These are phyloP conservation scores for Arachnomyces sp. DNA, from an alignment of 2,329 filamentous ascomycete species.

Conservation along the genomic window DNA sequence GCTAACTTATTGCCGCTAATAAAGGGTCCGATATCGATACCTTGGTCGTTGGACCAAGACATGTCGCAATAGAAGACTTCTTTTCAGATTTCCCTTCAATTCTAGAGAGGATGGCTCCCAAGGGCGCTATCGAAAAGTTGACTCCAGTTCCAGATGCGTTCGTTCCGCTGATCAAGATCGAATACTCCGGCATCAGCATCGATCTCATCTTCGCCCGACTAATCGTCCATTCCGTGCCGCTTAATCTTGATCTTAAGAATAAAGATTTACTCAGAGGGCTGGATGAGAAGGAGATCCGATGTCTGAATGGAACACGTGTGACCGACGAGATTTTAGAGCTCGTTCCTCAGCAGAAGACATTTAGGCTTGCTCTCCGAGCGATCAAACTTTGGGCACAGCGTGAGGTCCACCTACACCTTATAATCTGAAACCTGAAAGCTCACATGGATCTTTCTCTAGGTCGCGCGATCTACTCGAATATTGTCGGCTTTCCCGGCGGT, in stretches of 20 bases:
- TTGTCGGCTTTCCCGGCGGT: constrained; percentile 92
- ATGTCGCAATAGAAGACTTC: constrained; percentile 83
- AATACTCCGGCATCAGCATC: constrained; percentile 84
- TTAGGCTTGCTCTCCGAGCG: constrained; percentile 78
- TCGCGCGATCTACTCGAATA: constrained; percentile 89
- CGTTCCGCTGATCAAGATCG: constrained; percentile 96
- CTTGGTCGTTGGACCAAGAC: constrained; percentile 81
- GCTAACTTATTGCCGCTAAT: constrained; percentile 2
- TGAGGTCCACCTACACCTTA: constrained; percentile 20
- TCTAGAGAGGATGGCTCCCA: constrained; percentile 66
- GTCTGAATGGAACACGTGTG: constrained; percentile 87
- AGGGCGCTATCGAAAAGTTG: constrained; percentile 75
- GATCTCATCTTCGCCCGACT: constrained; percentile 85
- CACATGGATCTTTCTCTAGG: constrained; percentile 30
- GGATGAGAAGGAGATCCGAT: constrained; percentile 78
- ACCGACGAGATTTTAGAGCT: constrained; percentile 85
- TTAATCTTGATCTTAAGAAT: constrained; percentile 69
- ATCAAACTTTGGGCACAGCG: constrained; percentile 95
- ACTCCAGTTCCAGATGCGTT: constrained; percentile 82
- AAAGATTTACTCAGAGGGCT: constrained; percentile 77
- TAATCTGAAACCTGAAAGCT: constrained; percentile 2
- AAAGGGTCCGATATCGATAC: constrained; percentile 94
- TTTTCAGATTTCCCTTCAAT: constrained; percentile 81
- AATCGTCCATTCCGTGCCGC: constrained; percentile 62
- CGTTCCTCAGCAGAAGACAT: constrained; percentile 83